Conservation (phyloP, 768 basidiomycete genomes). For the Postia placenta region DNA sequence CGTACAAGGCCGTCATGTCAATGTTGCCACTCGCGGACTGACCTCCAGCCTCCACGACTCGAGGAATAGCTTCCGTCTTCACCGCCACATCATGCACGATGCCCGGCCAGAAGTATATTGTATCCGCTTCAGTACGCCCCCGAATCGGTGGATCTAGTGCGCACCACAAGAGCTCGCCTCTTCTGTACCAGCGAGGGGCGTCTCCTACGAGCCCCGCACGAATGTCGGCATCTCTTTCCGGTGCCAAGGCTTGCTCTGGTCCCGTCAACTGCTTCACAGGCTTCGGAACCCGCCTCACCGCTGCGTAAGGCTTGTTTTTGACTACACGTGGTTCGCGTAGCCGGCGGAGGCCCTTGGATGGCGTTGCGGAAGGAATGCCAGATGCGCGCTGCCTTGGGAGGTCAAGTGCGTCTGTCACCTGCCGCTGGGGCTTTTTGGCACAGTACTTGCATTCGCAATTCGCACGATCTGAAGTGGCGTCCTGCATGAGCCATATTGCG, state of each 20-base stretch:
- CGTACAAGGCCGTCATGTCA: slow-evolving; percentile 7
- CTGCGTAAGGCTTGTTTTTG: slow-evolving; percentile 30
- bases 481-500: slow-evolving; percentile 69
- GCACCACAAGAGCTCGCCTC: slow-evolving; percentile 71
- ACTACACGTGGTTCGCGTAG: slow-evolving; percentile 17
- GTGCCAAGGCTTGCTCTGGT: slow-evolving; percentile 45
- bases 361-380: not conserved
- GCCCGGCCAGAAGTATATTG: slow-evolving; percentile 72
- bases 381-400: slow-evolving; percentile 27
- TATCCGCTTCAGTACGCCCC: slow-evolving; percentile 30
- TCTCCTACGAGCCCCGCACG: slow-evolving; percentile 46
- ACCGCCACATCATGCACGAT: slow-evolving; percentile 54
- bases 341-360: slow-evolving; percentile 1
- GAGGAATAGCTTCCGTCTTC: slow-evolving; percentile 36
- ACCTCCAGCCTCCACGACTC: not conserved
- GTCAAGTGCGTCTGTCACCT: slow-evolving; percentile 59
- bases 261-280: slow-evolving; percentile 26
- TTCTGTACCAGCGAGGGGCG: slow-evolving; percentile 56
- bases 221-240: slow-evolving; percentile 61
- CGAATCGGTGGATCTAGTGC: slow-evolving; percentile 45
- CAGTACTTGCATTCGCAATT: slow-evolving; percentile 79
- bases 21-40: not conserved
- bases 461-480: slow-evolving; percentile 37
- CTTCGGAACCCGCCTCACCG: slow-evolving; percentile 32
- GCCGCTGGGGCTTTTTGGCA: slow-evolving; percentile 57